Conservation (phyloP, 768 basidiomycete species). For the Pisolithus microcarpus region DNA sequence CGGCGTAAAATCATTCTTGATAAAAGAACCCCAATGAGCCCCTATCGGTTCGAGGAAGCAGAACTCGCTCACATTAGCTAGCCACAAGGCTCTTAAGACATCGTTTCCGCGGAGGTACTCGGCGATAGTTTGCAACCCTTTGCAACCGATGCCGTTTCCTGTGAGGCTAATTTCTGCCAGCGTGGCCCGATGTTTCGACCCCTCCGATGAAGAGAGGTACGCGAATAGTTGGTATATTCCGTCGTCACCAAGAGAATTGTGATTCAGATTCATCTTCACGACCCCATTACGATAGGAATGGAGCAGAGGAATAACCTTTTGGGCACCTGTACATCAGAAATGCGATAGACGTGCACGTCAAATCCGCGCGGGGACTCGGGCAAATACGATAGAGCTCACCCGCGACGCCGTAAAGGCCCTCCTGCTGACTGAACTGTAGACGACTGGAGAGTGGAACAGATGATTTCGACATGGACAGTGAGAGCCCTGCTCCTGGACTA, state of each 20-base stretch:
- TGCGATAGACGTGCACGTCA: neutral
- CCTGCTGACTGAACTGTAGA: neutral
- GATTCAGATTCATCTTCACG: slow-evolving; percentile 45
- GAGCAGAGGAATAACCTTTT: slow-evolving; percentile 42
- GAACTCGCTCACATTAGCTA: slow-evolving; percentile 45
- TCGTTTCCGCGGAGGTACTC: slow-evolving; percentile 44
- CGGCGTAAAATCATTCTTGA: slow-evolving; percentile 35
- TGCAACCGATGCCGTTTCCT: slow-evolving; percentile 45
- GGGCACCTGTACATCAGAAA: slow-evolving; percentile 37
- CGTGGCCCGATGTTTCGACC: slow-evolving; percentile 32
- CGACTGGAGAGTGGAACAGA: neutral
- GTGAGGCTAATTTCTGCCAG: slow-evolving; percentile 53
- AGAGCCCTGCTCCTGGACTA: neutral
- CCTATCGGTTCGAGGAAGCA: neutral
- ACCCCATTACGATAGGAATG: slow-evolving; percentile 34
- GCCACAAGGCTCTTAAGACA: slow-evolving; percentile 37
- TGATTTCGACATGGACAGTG: neutral
- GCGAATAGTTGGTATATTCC: slow-evolving; percentile 48
- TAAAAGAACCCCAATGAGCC: neutral
- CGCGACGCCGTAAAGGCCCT: slow-evolving; percentile 12
- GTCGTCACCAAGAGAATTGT: slow-evolving; percentile 52
- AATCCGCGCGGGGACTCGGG: too few species aligned
- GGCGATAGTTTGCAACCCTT: slow-evolving; percentile 44
- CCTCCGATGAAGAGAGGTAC: slow-evolving; percentile 45
- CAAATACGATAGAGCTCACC: slow-evolving; percentile 8